Conservation (phyloP, 306 rosid species). For the Fagus crenata region DNA sequence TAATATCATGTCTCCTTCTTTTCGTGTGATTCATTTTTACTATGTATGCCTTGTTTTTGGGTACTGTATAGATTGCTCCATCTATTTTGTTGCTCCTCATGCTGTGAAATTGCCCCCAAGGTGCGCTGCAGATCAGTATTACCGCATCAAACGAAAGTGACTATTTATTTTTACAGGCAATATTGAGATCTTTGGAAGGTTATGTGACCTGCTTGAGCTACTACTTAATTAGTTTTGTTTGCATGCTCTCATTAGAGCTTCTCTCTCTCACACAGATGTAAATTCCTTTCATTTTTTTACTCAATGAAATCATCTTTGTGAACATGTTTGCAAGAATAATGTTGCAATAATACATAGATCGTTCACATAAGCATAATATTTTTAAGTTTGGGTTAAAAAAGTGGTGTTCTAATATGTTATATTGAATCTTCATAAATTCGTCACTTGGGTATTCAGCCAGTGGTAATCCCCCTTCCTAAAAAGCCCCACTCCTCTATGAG, state of each 20-base stretch:
- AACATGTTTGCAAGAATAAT: background rate
- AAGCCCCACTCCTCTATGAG: too few relatives aligned
- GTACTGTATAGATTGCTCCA: conserved; percentile 70
- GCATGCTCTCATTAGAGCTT: background rate
- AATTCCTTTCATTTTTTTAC: background rate
- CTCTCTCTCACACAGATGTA: background rate
- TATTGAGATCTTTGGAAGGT: background rate
- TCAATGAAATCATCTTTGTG: background rate
- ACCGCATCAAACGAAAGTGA: conserved; percentile 54
- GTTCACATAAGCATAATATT: too few relatives aligned
- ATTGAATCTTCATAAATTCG: too few relatives aligned
- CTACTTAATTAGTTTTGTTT: background rate
- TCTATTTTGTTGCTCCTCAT: conserved; percentile 66
- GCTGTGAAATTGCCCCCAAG: conserved; percentile 67
- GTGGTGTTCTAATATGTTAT: too few relatives aligned
- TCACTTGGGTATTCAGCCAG: too few relatives aligned
- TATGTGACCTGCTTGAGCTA: background rate
- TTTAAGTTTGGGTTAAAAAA: too few relatives aligned
- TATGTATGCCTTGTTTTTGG: background rate
- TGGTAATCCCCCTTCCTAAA: too few relatives aligned
- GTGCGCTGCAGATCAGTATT: conserved; percentile 66
- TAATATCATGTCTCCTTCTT: background rate
- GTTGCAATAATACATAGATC: background rate
- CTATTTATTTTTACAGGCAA: conserved; percentile 7
- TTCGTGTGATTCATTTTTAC: background rate